Conservation (phyloP, 2,329 filamentous ascomycete genomes). For the Curvularia eragrostidis region DNA sequence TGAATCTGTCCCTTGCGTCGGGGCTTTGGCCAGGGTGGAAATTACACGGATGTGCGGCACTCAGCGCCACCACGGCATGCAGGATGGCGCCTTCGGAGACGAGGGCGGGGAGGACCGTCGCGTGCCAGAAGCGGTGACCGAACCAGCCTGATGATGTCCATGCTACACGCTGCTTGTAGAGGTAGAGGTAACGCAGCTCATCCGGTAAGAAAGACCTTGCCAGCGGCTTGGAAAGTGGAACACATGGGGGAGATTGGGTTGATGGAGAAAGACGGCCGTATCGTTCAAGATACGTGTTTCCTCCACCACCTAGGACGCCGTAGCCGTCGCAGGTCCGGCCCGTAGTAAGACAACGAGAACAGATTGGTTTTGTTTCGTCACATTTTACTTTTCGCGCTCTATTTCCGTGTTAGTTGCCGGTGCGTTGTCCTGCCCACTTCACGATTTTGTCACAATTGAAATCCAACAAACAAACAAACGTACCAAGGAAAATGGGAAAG, state of each 20-base stretch:
- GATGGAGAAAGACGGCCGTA: constrained; percentile 2
- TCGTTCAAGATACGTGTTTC: constrained; percentile 22
- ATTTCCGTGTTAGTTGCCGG: background rate
- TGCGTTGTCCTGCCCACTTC: background rate
- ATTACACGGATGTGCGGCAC: constrained; percentile 41
- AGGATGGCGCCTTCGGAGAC: constrained; percentile 50
- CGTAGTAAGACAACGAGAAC: constrained; percentile 46
- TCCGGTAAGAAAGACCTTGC: background rate
- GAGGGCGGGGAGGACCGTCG: constrained; percentile 50
- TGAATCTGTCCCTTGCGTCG: constrained; percentile 29
- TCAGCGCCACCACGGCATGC: constrained; percentile 54
- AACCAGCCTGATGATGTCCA: constrained; percentile 16
- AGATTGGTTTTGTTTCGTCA: constrained; percentile 50
- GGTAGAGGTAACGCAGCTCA: constrained; percentile 11
- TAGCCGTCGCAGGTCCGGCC: constrained; percentile 54
- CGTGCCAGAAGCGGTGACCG: constrained; percentile 48
- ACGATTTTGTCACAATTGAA: background rate
- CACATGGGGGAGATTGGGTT: background rate
- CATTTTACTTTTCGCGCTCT: constrained; percentile 42
- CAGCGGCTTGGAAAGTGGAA: background rate
- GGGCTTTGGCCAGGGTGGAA: constrained; percentile 3
- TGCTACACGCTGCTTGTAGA: constrained; percentile 6
- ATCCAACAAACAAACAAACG: too few species aligned
- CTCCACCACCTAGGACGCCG: constrained; percentile 53
- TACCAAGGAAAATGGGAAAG: background rate